Base-by-base conservation (phyloP, 768 basidiomycete species). In the Polyporus arcularius region DNA sequence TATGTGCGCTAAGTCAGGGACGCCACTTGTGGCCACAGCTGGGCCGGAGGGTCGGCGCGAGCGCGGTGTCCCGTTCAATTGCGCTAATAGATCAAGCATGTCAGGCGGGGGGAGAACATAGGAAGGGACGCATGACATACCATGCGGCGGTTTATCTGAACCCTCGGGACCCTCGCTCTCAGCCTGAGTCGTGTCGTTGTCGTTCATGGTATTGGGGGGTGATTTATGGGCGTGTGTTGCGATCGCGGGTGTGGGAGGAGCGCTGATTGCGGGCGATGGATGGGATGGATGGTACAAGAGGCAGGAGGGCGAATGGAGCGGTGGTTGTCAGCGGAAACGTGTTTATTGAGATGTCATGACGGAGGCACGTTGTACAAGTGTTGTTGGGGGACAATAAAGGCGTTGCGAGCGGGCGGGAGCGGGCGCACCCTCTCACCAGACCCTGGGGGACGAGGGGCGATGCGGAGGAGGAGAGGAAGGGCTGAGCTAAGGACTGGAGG, bases 151-250 rank as follows among this genome's bases (percentile, higher is more conserved):
- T 76, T 83, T 85, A 72, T 88, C 86, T 68, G 84, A 76, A 58
- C 80, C 75, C 68, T 88, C 85, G 50, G 79, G 75, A 52, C 80
- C 77, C 63, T 88, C 86, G 59, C 79, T 78, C 62, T 87, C 85
- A 53, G 80, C 72, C 66, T 80, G 80, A 30, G 82, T 68, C 41
- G 83, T 73, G 62, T 84, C 84, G 68, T 81, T 77, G 55, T 80
- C 77, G 64, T 73, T 76, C 59, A 65, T 56, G 63, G 67, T 73
- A 71, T 67, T 63, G 56, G 63, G 45, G 61, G 63, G 67, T 62
- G 66, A 52, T 61, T 52, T 58, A 54, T 63, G 52, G 55, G 39
- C 30, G 53, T 57, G 63, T 55, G 39, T 43, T 51, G 67, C 53
- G 64, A 68, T 50, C 39, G 45, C 54, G 43, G 32, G 54, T 7